Percentiles rank a stretch among this genome's conserved stretches.
Evolutionary conservation across 805 yeast species (phyloP).

Genomic region (Starmerella asiatica): DNA sequence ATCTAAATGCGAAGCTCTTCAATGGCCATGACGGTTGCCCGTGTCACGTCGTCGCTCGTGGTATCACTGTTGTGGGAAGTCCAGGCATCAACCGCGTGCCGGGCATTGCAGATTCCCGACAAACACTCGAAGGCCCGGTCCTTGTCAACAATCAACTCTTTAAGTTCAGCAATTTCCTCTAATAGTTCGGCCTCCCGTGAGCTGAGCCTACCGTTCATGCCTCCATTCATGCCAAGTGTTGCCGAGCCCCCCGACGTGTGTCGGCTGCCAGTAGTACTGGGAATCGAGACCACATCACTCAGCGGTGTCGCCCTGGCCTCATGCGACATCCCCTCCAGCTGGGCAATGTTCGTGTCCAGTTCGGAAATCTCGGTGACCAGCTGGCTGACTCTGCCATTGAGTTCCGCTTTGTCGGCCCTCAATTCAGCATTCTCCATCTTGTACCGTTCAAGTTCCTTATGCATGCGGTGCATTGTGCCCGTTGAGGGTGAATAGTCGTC

Average conservation of each 20-base stretch:
- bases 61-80: background rate
- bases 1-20: background rate
- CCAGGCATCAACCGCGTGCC: background rate
- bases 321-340: slow-evolving; percentile 4
- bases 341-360: slow-evolving; percentile 11
- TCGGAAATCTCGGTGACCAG: slow-evolving; percentile 16
- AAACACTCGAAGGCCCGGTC: slow-evolving; percentile 9
- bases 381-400: slow-evolving; percentile 15
- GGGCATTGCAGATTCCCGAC: slow-evolving; percentile 2
- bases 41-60: slow-evolving; percentile 29
- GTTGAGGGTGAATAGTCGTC: background rate
- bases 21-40: slow-evolving; percentile 57
- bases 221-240: background rate
- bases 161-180: slow-evolving; percentile 54
- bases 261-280: background rate
- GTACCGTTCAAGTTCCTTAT: background rate
- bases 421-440: slow-evolving; percentile 15
- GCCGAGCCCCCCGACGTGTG: background rate
- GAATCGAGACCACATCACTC: background rate
- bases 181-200: background rate
- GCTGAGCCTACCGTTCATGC: no score
- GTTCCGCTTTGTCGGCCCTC: slow-evolving; percentile 14
- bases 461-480: background rate
- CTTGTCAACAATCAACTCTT: slow-evolving; percentile 28
- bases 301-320: background rate